Evolutionary conservation across 2,329 filamentous ascomycete species (phyloP).

Genomic region (Pseudocercospora ulei): DNA sequence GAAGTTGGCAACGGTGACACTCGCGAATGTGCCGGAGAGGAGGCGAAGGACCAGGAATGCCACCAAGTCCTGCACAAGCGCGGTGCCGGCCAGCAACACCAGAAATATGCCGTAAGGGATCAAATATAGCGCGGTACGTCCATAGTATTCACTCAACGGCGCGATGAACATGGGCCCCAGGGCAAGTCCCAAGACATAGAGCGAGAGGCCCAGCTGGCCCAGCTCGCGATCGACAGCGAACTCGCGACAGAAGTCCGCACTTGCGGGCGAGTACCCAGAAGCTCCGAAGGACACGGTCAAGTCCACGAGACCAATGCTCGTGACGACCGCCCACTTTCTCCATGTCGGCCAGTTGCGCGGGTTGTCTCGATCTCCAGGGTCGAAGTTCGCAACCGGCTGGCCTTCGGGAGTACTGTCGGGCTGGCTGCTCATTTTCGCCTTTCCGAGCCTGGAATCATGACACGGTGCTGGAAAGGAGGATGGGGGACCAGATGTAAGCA

Average conservation of each 20-base stretch:
- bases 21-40: constrained; percentile 41
- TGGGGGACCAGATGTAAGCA: too few species aligned
- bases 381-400: constrained; percentile 26
- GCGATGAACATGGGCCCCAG: constrained; percentile 42
- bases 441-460: too few species aligned
- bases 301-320: constrained; percentile 35
- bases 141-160: constrained; percentile 41
- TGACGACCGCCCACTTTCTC: constrained; percentile 43
- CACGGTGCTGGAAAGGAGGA: too few species aligned
- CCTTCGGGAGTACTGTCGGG: constrained; percentile 2
- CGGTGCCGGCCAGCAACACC: constrained; percentile 38
- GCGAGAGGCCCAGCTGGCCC: constrained; percentile 40
- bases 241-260: constrained; percentile 37
- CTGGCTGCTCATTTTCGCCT: neutral
- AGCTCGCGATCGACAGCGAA: constrained; percentile 38
- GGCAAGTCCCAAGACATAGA: constrained; percentile 43
- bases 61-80: constrained; percentile 35
- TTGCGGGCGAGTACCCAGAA: constrained; percentile 42
- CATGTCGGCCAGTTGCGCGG: constrained; percentile 40
- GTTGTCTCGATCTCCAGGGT: constrained; percentile 36
- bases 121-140: constrained; percentile 39
- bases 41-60: constrained; percentile 40
- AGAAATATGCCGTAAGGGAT: constrained; percentile 39
- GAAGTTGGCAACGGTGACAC: constrained; percentile 44
- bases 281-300: constrained; percentile 35